Evolutionary conservation across 2,329 filamentous ascomycete genomes (phyloP).

Genomic region (Escovopsis weberi): DNA sequence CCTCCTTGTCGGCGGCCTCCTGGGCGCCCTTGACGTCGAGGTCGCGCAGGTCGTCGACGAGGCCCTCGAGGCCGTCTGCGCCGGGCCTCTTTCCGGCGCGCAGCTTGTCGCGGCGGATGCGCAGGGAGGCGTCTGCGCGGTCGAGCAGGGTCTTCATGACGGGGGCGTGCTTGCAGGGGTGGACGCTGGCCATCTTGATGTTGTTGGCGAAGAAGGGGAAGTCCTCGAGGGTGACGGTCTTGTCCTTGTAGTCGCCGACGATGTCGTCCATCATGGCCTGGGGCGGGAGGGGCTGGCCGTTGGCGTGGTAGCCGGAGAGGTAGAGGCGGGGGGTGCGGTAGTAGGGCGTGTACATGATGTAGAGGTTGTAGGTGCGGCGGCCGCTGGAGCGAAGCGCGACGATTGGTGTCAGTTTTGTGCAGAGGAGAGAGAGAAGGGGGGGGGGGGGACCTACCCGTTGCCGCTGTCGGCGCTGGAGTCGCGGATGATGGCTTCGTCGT

Average conservation of each 20-base stretch:
- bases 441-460: constrained; percentile 26
- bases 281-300: constrained; percentile 68
- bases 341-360: constrained; percentile 95
- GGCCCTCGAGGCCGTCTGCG: constrained; percentile 59
- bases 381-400: constrained; percentile 36
- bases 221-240: constrained; percentile 95
- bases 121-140: constrained; percentile 83
- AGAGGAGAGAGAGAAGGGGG: neutral
- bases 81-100: constrained; percentile 37
- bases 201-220: constrained; percentile 87
- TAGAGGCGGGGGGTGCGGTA: constrained; percentile 94
- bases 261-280: constrained; percentile 93
- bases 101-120: constrained; percentile 73
- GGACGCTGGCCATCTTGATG: constrained; percentile 91
- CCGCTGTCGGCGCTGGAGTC: constrained; percentile 42
- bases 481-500: constrained; percentile 90
- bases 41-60: constrained; percentile 67
- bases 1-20: constrained; percentile 38
- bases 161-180: constrained; percentile 91
- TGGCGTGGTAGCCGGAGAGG: constrained; percentile 73
- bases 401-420: neutral
- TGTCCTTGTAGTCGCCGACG: constrained; percentile 92
- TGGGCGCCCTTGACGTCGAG: constrained; percentile 42
- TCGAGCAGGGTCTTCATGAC: constrained; percentile 98
- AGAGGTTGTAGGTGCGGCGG: constrained; percentile 88